Evolutionary conservation across 1,139 yeast genomes (phyloP), one percentile per base, ranked within the genome.

Genomic region (Hansenula sp.): DNA sequence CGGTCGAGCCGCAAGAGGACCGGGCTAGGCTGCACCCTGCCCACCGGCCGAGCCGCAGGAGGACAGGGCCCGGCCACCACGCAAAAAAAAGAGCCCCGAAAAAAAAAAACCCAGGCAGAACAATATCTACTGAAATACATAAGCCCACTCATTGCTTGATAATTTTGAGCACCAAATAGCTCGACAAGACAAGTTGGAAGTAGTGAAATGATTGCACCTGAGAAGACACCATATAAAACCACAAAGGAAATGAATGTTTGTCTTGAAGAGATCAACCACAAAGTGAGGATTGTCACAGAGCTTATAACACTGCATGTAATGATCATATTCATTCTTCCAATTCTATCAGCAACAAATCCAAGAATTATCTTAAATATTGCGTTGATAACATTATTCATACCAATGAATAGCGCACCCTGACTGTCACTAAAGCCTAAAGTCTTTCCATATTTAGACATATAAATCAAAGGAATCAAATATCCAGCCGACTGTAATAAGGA

Each of bases 351-450:
- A 4, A 55, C 51, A 43, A 58, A 58, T 5, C 76, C 76, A 11
- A 71, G 52, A 1, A 67, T 47, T 3, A 71, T 57, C 47, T 71
- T 71, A 35, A 67, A 67, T 2, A 60, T 42, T 0, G 75, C 75
- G 55, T 71, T 71, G 40, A 70, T 61, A 11, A 63, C 67, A 48
- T 71, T 71, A 50, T 69, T 71, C 16, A 70, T 36, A 6, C 72
- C 75, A 50, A 71, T 71, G 41, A 71, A 67, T n/a, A 61, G 49
- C 0, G 76, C 75, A 3, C 76, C 75, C 40, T 64, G 65, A 10
- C 54, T 53, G 15, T 56, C 56, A 6, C 64, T 49, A 49, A 61
- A 70, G 2, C 73, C 73, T 15, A 71, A 48, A 0, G 74, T 57
- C 25, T 55, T 54, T 2, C 66, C 68, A 47, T 70, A 71, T 9